Percentiles rank a stretch among this genome's conserved stretches.
These are phyloP conservation scores for Erodium texanum DNA, from an alignment of 441 rosid species.

Conservation along the genomic window DNA sequence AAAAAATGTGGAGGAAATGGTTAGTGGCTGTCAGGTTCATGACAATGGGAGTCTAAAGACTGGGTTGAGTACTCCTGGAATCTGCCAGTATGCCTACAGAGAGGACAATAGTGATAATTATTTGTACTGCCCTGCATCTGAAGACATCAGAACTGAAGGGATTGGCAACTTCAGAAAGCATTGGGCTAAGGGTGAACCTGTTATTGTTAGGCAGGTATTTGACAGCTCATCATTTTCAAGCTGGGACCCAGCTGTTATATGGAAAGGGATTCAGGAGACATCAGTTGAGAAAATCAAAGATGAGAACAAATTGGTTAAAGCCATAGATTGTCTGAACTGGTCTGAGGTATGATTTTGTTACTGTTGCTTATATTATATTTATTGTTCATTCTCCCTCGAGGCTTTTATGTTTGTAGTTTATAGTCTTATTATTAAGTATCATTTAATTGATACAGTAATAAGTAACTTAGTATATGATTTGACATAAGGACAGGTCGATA, in stretches of 20 bases:
- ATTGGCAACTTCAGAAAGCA: constrained; percentile 58
- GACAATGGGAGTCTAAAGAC: constrained; percentile 24
- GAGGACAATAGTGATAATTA: constrained; percentile 51
- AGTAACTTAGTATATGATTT: constrained; percentile 4
- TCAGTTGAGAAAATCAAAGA: constrained; percentile 63
- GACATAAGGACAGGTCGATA: constrained; percentile 53
- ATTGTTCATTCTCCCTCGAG: not conserved
- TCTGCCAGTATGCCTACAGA: constrained; percentile 41
- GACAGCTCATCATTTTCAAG: constrained; percentile 45
- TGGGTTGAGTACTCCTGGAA: constrained; percentile 30
- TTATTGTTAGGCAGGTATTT: constrained; percentile 56
- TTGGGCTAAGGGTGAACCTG: constrained; percentile 69
- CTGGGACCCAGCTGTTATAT: constrained; percentile 72
- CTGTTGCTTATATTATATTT: constrained; percentile 12
- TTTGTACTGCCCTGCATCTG: constrained; percentile 53
- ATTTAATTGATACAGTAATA: not conserved
- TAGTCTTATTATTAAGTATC: constrained; percentile 13
- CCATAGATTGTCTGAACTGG: constrained; percentile 57
- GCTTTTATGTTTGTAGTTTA: constrained; percentile 1
- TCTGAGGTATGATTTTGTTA: constrained; percentile 52
- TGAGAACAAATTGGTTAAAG: constrained; percentile 56
- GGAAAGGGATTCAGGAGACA: constrained; percentile 67
- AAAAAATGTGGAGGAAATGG: constrained; percentile 91
- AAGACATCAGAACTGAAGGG: constrained; percentile 46
- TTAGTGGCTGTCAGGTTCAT: constrained; percentile 62